Conservation (phyloP, 2,329 filamentous ascomycete species). For the Colletotrichum liaoningense region DNA sequence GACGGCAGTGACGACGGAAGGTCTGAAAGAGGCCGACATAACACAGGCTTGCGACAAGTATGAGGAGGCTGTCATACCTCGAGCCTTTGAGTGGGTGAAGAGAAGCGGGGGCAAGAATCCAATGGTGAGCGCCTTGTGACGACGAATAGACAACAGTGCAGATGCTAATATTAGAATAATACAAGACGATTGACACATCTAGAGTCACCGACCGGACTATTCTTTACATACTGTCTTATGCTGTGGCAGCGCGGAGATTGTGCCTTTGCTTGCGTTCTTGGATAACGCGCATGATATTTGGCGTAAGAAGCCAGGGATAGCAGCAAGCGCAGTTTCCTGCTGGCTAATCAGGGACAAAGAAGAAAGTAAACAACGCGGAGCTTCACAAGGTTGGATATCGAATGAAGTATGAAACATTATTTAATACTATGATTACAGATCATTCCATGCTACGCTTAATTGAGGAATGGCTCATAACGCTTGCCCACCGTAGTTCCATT, state of each 20-base stretch:
- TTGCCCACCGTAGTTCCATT: conserved; percentile 44
- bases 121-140: background rate
- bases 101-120: background rate
- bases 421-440: background rate
- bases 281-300: background rate
- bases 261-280: background rate
- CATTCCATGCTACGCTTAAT: too few relatives aligned
- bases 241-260: background rate
- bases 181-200: background rate
- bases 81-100: background rate
- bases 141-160: background rate
- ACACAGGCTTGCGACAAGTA: background rate
- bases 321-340: too few relatives aligned
- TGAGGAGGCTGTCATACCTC: background rate
- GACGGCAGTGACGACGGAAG: background rate
- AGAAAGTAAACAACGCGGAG: too few relatives aligned
- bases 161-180: background rate
- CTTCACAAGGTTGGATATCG: background rate
- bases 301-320: too few relatives aligned
- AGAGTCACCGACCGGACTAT: background rate
- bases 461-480: conserved; percentile 29
- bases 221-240: background rate
- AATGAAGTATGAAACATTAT: background rate
- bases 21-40: background rate
- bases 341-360: too few relatives aligned